Evolutionary conservation across 2,329 filamentous ascomycete genomes (phyloP), one percentile per base, ranked within the genome.

Genomic region (Monilinia aucupariae): DNA sequence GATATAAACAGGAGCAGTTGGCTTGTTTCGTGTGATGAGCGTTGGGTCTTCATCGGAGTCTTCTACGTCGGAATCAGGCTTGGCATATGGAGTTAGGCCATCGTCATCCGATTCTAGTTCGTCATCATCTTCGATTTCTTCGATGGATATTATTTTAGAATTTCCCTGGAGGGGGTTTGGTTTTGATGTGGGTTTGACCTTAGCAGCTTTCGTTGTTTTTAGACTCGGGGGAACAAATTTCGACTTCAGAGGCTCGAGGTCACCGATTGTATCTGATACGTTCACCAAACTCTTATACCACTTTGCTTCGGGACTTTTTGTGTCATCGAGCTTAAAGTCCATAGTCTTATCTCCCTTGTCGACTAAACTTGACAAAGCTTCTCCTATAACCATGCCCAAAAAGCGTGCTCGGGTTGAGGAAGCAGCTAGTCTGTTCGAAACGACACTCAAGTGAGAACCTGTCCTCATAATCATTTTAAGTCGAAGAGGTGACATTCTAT

Each of bases 11-110:
- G 94, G 94, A 0, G 91, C 84, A 64, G 84, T 89, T 27, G 88
- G 84, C 70, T 94, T 97, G 75, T 94, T 87, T 17, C 92, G 84
- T 63, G 89, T 87, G 54, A 97, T 82, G 22, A 96, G 79, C 0
- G 92, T 96, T 6, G 94, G 88, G 70, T 99, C 96, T 45, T 97
- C 92, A 63, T 97, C 92, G 0, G 91, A 93, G 72, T 99, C 94
- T 72, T 96, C 91, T 0, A 86, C 83, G 68, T 99, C 94, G 1
- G 90, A 92, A 71, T 91, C 90, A 0, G 91, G 91, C 74, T 96
- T 97, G 17, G 84, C 83, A 69, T 97, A 96, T 0, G 90, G 84
- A 2, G 85, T 79, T 1, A 97, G 78, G 15, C 78, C 77, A 58
- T 72, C 70, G 45, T 74, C 66, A n/a, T 69, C 69, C 10, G 80